Evolutionary conservation across 2,329 filamentous ascomycete species (phyloP), one percentile per base, ranked within the genome.

Genomic region (Trichoderma afroharzianum): DNA sequence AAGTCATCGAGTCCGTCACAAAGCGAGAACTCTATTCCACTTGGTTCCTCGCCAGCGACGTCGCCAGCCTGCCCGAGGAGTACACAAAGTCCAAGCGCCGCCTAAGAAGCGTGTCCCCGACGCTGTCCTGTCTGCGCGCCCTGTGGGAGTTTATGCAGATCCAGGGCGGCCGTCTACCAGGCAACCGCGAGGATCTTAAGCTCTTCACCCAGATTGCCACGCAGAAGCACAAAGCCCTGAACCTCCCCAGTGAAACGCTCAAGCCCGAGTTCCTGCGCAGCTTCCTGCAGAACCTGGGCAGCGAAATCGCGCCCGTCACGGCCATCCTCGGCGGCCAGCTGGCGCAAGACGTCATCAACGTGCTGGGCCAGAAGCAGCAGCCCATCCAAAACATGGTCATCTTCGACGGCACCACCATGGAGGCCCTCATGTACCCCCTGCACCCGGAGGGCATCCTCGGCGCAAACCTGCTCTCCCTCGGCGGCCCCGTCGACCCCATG

Each of bases 281-380:
- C 77, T 99, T 99, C 82, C 81, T 98, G 53, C 92, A 96, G 81
- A 97, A 97, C 76, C 85, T 98, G 6, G 92, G 91, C 70, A 90
- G 90, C 77, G 95, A 98, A 82, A 84, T 98, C 50, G 91, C 93
- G 14, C 94, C 96, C 8, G 93, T 97, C 9, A 91, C 93, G 0
- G 95, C 96, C 2, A 93, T 97, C 72, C 85, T 99, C 12, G 96
- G 96, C 63, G 96, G 95, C 11, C 90, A 95, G 80, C 87, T 99
- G 18, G 94, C 95, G 1, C 96, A 99, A 82, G 96, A 99, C 79
- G 94, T 97, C 66, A 98, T 99, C 83, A 98, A 98, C 77, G 95
- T 98, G 36, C 88, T 98, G 6, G 94, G 95, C 63, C 90, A 93
- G 79, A 90, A 92, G 53, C 94, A 98, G 83, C 96, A 98, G 81